Conservation (phyloP, 2,329 filamentous ascomycete species). For the Pseudogymnoascus sp. region DNA sequence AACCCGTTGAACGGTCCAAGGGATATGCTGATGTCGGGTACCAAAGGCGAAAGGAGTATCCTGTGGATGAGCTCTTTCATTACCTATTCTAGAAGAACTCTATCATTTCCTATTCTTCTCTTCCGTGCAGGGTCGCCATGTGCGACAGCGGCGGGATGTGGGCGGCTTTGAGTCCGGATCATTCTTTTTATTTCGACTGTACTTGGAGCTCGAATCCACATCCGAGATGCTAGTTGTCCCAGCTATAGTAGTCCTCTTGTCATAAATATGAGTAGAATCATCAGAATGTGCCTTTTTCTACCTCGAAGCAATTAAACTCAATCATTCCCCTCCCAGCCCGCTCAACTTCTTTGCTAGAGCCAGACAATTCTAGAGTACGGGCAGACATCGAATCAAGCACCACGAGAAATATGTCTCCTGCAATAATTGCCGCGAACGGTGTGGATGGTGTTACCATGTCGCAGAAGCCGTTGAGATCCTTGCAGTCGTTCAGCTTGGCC, state of each 20-base stretch:
- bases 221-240: background rate
- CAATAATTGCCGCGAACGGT: background rate
- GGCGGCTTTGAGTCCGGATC: background rate
- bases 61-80: background rate
- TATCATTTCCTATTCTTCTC: background rate
- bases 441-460: background rate
- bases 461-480: background rate
- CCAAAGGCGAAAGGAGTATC: background rate
- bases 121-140: background rate
- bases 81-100: background rate
- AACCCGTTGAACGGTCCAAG: background rate
- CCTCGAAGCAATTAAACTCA: background rate
- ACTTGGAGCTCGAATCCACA: background rate
- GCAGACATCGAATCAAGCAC: background rate
- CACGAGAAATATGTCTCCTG: background rate
- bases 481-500: conserved; percentile 46
- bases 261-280: background rate
- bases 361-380: background rate
- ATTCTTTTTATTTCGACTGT: background rate
- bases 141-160: background rate
- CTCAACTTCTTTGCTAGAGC: background rate
- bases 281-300: background rate
- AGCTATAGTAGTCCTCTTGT: background rate
- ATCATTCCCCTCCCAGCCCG: background rate
- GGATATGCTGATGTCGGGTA: background rate